phyloP scores from a whole-genome alignment of 306 rosid species.

The Cicer chorassanicum region DNA sequence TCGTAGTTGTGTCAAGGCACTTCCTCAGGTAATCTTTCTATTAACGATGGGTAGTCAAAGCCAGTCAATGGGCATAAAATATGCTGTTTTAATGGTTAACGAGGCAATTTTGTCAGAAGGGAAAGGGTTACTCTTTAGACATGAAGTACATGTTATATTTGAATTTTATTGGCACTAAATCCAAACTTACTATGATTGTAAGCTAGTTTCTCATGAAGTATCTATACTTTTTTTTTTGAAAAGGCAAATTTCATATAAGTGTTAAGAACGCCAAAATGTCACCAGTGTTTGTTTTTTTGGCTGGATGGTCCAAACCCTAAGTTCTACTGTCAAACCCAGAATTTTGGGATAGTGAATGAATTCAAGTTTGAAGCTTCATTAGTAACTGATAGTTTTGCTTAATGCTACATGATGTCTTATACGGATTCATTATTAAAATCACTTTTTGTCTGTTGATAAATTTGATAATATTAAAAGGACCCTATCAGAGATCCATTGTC shows the following conservation, averaged over 20 bases:
- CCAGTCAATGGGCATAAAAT: constrained; percentile 19
- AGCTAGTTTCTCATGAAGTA: constrained; percentile 12
- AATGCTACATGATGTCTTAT: constrained; percentile 34
- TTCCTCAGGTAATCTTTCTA: constrained; percentile 83
- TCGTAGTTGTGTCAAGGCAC: constrained; percentile 97
- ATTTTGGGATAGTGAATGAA: constrained; percentile 34
- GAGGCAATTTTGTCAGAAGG: constrained; percentile 26
- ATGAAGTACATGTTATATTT: constrained; percentile 26
- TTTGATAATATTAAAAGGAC: constrained; percentile 33
- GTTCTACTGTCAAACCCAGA: constrained; percentile 13
- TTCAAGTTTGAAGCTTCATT: constrained; percentile 17
- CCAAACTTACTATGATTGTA: no score
- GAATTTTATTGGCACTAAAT: constrained; percentile 19
- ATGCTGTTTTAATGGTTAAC: not conserved
- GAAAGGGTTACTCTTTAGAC: constrained; percentile 26
- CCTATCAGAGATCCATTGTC: constrained; percentile 27
- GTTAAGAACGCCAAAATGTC: not conserved
- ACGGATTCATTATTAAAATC: constrained; percentile 15
- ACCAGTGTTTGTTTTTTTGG: not conserved
- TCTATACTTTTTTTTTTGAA: not conserved
- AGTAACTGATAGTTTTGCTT: constrained; percentile 13
- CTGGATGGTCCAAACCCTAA: constrained; percentile 26
- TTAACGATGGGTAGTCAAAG: constrained; percentile 8
- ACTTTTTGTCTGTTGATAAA: constrained; percentile 23
- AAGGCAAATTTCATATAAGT: constrained; percentile 7